Evolutionary conservation across 768 basidiomycete species (phyloP), one percentile per base, ranked within the genome.

Genomic region (Clavaria fumosa): DNA sequence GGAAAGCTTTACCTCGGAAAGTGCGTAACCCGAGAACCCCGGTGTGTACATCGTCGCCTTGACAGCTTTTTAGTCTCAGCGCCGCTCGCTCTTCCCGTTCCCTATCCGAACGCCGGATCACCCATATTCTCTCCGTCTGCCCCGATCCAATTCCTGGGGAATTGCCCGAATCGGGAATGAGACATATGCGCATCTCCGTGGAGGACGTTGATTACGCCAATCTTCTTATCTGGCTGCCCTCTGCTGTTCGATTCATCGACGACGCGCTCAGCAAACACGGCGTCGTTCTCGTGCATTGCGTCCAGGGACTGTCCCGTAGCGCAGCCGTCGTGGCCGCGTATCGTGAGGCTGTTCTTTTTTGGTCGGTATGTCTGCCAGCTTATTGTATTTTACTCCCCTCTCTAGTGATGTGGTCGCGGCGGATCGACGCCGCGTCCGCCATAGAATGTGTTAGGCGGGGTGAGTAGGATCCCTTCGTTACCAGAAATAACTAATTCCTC

Each of bases 81-180:
- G 76, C 80, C 35, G 80, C 81, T 21, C 67, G 67, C 45, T 79
- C 80, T 23, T 69, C 78, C 18, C 70, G 78, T 51, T 70, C 75
- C 38, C 63, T 83, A 55, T 65, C 71, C 35, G 79, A 83, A 54
- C 73, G 75, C 46, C 70, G 71, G 42, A 78, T 86, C 43, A 81
- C 79, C 4, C 83, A 86, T 56, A 73, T 85, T 35, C 53, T 86
- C 12, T 84, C 81, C 32, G 80, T 83, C 38, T 84, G 83, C 49
- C 54, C 59, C 23, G 83, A 86, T 38, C 63, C 64, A 4, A 78
- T 81, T 35, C 78, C 78, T 31, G 72, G 76, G 33, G 79, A 82
- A 45, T 53, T 70, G 19, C 75, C 77, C 17, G 70, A 73, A 49
- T 80, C 77, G 43, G 78, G 78, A 15, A 65, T 78, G 35, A 56